Percentiles rank a stretch among this genome's conserved stretches.
Conservation (phyloP, 306 rosid species). For the Vigna reflexopilosa region DNA sequence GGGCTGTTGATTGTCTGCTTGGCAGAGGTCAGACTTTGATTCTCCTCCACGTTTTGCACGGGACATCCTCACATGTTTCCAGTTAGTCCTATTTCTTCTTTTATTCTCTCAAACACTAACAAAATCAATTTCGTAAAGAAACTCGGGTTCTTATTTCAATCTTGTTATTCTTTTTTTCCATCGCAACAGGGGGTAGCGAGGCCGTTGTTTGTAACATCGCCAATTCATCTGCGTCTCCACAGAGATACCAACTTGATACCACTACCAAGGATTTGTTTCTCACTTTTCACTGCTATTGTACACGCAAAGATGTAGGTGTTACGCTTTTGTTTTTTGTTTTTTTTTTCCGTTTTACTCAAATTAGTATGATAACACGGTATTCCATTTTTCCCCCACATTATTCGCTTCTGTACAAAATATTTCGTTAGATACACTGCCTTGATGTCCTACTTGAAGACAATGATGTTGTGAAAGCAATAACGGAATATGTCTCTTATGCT, state of each 20-base stretch:
- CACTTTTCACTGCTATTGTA: conserved; percentile 90
- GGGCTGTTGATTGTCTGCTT: conserved; percentile 85
- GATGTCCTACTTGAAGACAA: conserved; percentile 86
- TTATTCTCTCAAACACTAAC: no score
- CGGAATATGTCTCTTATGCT: conserved; percentile 78
- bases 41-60: conserved; percentile 74
- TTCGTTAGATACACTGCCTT: conserved; percentile 76
- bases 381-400: neutral
- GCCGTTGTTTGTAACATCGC: conserved; percentile 60
- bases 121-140: no score
- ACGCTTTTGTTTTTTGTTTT: neutral
- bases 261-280: conserved; percentile 66
- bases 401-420: neutral
- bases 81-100: neutral
- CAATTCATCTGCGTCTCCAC: conserved; percentile 54
- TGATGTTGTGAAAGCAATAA: conserved; percentile 77
- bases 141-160: neutral
- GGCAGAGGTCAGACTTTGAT: conserved; percentile 69
- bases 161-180: neutral
- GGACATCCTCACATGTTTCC: conserved; percentile 34
- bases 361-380: neutral
- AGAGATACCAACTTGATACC: conserved; percentile 61
- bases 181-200: conserved; percentile 52
- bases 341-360: neutral
- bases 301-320: conserved; percentile 75